A percentile compares a stretch with the other conserved stretches of the same genome.
Evolutionary conservation across 768 basidiomycete species (phyloP).

Genomic region (Calocybe indica): DNA sequence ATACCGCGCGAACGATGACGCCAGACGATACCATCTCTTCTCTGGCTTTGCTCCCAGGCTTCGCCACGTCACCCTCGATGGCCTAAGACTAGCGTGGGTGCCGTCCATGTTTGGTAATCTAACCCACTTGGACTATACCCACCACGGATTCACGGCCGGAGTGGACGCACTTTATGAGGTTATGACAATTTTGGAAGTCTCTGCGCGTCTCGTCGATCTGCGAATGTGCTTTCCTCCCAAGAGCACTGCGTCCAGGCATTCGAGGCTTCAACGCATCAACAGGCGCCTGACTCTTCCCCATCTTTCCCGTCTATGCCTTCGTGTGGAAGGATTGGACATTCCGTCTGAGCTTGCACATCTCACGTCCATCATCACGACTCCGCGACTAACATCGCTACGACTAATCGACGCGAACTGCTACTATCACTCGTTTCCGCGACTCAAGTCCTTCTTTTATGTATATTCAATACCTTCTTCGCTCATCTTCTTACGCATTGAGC

Average conservation of each 20-base stretch:
- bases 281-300: slow-evolving; percentile 34
- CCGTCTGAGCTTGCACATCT: slow-evolving; percentile 54
- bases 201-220: slow-evolving; percentile 45
- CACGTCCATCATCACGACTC: slow-evolving; percentile 43
- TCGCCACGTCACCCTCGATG: slow-evolving; percentile 50
- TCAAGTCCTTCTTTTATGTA: slow-evolving; percentile 40
- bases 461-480: slow-evolving; percentile 35
- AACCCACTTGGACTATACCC: slow-evolving; percentile 62
- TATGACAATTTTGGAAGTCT: slow-evolving; percentile 50
- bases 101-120: slow-evolving; percentile 59
- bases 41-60: slow-evolving; percentile 54
- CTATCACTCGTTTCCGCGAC: slow-evolving; percentile 33
- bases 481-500: slow-evolving; percentile 30
- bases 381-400: slow-evolving; percentile 39
- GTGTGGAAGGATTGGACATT: slow-evolving; percentile 49
- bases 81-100: slow-evolving; percentile 57
- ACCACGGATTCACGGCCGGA: slow-evolving; percentile 62
- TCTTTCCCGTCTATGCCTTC: slow-evolving; percentile 42
- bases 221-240: slow-evolving; percentile 48
- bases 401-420: slow-evolving; percentile 39
- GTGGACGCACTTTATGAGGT: slow-evolving; percentile 53
- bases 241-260: slow-evolving; percentile 14
- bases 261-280: slow-evolving; percentile 20
- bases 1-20: slow-evolving; percentile 62
- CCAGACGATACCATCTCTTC: slow-evolving; percentile 63